Evolutionary conservation across 805 yeast species (phyloP).

Genomic region (Nakazawaea anatomiae): DNA sequence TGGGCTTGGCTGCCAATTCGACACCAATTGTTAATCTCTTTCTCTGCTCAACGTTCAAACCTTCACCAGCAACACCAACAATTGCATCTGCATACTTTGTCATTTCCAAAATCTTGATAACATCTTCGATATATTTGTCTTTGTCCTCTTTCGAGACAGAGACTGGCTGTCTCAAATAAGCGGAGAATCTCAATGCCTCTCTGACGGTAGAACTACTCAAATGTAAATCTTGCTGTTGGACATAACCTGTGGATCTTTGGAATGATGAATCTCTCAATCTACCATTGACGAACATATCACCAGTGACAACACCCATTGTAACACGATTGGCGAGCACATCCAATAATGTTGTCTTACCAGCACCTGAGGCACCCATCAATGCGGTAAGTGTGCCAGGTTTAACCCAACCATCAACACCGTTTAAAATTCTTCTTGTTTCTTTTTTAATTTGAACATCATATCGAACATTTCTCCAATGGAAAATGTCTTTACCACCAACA

Average conservation of each 20-base stretch:
- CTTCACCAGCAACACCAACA: neutral
- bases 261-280: neutral
- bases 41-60: neutral
- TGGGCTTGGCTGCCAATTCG: neutral
- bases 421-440: neutral
- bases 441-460: neutral
- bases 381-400: neutral
- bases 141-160: neutral
- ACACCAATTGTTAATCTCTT: neutral
- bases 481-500: slow-evolving; percentile 19
- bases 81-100: neutral
- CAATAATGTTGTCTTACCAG: neutral
- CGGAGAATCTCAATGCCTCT: neutral
- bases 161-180: neutral
- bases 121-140: neutral
- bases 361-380: neutral
- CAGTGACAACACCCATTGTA: neutral
- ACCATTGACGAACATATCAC: neutral
- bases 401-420: neutral
- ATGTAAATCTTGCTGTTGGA: neutral
- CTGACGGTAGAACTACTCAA: neutral
- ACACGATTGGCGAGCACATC: neutral
- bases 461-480: neutral
- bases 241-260: neutral
- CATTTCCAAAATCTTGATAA: neutral